These are phyloP conservation scores for Eimeria acervulina DNA, from an alignment of 169 alveolate species.

Conservation along the genomic window DNA sequence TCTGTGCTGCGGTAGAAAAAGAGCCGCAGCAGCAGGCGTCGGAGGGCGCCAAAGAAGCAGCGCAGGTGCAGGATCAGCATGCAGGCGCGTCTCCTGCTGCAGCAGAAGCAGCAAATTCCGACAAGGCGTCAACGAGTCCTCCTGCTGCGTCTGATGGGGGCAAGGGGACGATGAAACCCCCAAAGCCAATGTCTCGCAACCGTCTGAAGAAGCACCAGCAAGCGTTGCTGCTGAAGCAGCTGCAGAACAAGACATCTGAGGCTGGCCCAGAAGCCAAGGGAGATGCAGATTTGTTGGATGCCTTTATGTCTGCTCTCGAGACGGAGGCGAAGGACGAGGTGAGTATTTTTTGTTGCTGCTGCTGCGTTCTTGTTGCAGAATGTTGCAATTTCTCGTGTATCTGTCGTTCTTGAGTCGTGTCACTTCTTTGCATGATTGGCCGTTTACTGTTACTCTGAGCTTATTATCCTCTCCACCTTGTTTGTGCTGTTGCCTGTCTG, in stretches of 20 bases:
- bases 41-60: neutral
- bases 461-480: neutral
- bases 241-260: conserved; percentile 36
- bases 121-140: neutral
- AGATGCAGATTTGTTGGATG: conserved; percentile 73
- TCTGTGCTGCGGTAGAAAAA: neutral
- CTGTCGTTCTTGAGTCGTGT: neutral
- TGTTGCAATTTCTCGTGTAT: neutral
- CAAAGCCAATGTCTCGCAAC: conserved; percentile 68
- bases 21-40: conserved; percentile 28
- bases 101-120: conserved; percentile 10
- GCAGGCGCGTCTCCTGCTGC: conserved; percentile 22
- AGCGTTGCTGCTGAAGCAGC: conserved; percentile 73
- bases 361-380: neutral
- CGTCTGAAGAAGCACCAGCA: conserved; percentile 77
- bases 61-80: conserved; percentile 15
- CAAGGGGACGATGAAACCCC: conserved; percentile 15
- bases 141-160: conserved; percentile 12
- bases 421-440: neutral
- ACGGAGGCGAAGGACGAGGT: conserved; percentile 83
- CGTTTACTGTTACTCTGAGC: neutral
- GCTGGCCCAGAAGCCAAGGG: conserved; percentile 58
- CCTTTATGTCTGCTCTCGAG: conserved; percentile 83
- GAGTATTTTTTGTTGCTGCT: neutral
- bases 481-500: neutral